A percentile compares a stretch with the other conserved stretches of the same genome.
These are phyloP conservation scores for Leptographium procerum DNA, from an alignment of 2,329 filamentous ascomycete genomes.

Conservation along the genomic window DNA sequence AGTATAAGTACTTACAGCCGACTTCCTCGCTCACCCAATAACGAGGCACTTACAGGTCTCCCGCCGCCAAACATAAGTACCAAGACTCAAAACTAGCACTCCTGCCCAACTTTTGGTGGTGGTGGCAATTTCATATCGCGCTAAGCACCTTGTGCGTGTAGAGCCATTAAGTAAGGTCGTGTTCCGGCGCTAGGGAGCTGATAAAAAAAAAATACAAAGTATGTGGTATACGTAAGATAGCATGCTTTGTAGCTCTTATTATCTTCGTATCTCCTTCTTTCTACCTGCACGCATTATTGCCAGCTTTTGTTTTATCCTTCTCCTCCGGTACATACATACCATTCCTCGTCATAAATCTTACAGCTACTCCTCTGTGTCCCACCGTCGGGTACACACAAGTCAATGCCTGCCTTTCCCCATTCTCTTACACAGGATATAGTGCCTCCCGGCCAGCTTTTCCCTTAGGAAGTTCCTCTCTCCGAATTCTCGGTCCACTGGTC, in stretches of 20 bases:
- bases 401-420: not conserved
- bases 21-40: no score
- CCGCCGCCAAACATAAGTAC: no score
- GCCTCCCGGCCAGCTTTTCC: not conserved
- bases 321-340: not conserved
- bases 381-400: not conserved
- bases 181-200: not conserved
- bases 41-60: no score
- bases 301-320: not conserved
- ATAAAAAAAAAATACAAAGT: not conserved
- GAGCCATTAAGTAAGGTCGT: not conserved
- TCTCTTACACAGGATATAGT: not conserved
- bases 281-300: not conserved
- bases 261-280: not conserved
- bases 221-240: not conserved
- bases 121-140: not conserved
- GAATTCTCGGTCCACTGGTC: not conserved
- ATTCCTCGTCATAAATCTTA: not conserved
- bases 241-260: not conserved
- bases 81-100: no score
- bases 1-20: no score
- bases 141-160: not conserved
- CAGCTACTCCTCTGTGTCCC: not conserved
- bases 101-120: no score
- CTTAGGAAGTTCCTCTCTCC: not conserved